phyloP scores from a whole-genome alignment of 1,139 yeast species.

The Wickerhamiella pararugosa region DNA sequence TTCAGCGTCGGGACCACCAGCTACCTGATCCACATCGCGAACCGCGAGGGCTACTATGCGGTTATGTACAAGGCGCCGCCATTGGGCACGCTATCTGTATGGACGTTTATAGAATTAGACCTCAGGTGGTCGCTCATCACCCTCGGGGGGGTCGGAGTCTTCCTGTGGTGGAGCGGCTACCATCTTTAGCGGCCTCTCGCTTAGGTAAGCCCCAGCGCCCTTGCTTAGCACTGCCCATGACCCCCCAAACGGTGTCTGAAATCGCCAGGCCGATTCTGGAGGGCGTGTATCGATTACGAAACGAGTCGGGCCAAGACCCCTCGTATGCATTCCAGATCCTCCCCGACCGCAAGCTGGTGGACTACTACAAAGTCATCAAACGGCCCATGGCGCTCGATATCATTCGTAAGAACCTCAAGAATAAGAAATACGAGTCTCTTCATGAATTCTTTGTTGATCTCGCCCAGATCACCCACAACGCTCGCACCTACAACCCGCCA shows the following conservation, averaged over 20 bases:
- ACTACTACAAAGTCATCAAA: constrained; percentile 34
- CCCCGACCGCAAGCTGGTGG: constrained; percentile 30
- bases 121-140: constrained; percentile 25
- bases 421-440: constrained; percentile 39
- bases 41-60: constrained; percentile 27
- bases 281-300: constrained; percentile 21
- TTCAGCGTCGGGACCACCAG: constrained; percentile 22
- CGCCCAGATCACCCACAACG: constrained; percentile 81
- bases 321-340: constrained; percentile 32
- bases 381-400: constrained; percentile 34
- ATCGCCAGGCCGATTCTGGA: constrained; percentile 20
- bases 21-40: constrained; percentile 23
- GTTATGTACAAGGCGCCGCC: constrained; percentile 30
- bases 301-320: constrained; percentile 19
- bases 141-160: constrained; percentile 20
- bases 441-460: constrained; percentile 62
- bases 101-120: constrained; percentile 28
- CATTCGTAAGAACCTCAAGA: constrained; percentile 34
- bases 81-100: constrained; percentile 28
- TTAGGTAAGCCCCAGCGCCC: not conserved
- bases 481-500: constrained; percentile 64
- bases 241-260: constrained; percentile 5
- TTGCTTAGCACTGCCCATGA: not conserved
- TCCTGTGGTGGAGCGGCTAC: constrained; percentile 22
- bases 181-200: constrained; percentile 9